These are phyloP conservation scores for Heliamphora pulchella DNA, from an alignment of 179 eudicot genomes.

Conservation along the genomic window DNA sequence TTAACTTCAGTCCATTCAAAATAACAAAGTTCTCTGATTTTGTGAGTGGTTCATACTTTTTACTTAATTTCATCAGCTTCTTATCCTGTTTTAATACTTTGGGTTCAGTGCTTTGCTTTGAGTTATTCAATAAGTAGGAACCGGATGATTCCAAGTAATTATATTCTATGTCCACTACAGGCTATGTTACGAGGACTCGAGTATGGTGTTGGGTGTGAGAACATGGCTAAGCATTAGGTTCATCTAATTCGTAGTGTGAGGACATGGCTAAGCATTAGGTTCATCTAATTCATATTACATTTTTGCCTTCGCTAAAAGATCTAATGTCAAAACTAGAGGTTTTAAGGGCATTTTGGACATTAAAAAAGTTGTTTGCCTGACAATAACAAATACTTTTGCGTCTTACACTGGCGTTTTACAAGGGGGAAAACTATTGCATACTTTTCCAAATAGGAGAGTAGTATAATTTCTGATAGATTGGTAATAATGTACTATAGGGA, in stretches of 20 bases:
- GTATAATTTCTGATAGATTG: no score
- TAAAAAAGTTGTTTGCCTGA: background rate
- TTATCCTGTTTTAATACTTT: conserved; percentile 1
- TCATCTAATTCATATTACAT: background rate
- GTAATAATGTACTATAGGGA: background rate
- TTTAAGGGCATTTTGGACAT: background rate
- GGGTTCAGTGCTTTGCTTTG: background rate
- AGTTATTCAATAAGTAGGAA: background rate
- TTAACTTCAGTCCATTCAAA: conserved; percentile 53
- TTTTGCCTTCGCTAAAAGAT: background rate
- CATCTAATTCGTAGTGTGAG: background rate
- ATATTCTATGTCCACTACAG: no score
- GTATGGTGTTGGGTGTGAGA: background rate
- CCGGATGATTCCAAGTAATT: no score
- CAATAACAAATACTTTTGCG: background rate
- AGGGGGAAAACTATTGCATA: background rate
- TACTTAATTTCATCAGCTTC: background rate
- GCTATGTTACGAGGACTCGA: no score
- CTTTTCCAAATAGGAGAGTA: background rate
- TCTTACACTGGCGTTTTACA: background rate
- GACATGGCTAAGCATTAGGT: background rate
- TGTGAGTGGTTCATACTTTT: conserved; percentile 45
- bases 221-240: background rate
- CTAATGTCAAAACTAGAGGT: background rate
- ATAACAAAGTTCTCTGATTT: conserved; percentile 52